phyloP scores from a whole-genome alignment of 148 eudicot genomes.

The Cornus suecica region DNA sequence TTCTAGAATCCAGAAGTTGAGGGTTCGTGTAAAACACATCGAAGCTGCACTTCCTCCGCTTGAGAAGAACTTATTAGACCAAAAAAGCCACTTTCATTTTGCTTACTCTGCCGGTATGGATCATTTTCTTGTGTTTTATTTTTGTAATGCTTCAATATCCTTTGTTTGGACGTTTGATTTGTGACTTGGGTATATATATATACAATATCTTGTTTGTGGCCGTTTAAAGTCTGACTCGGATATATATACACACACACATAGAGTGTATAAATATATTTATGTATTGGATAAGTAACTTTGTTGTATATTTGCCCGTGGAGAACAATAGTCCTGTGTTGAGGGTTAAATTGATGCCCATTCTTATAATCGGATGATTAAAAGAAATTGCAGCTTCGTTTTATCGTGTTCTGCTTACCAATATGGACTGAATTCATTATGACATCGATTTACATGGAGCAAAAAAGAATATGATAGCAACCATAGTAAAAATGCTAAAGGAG shows the following conservation, averaged over 20 bases:
- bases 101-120: slow-evolving; percentile 85
- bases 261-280: too few relatives aligned
- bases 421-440: too few relatives aligned
- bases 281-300: too few relatives aligned
- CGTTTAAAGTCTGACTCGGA: too few relatives aligned
- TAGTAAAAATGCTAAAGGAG: too few relatives aligned
- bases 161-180: not conserved
- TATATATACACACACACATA: too few relatives aligned
- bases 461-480: too few relatives aligned
- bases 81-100: slow-evolving; percentile 85
- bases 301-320: not conserved
- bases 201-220: too few relatives aligned
- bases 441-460: too few relatives aligned
- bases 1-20: slow-evolving; percentile 86
- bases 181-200: not conserved
- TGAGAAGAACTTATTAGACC: slow-evolving; percentile 84
- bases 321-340: not conserved
- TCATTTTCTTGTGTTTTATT: slow-evolving; percentile 6
- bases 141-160: not conserved
- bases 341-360: not conserved
- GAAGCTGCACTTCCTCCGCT: slow-evolving; percentile 80
- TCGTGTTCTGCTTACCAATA: too few relatives aligned
- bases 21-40: slow-evolving; percentile 63
- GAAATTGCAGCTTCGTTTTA: not conserved
- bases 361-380: not conserved